Percentiles rank a stretch among this genome's conserved stretches.
Evolutionary conservation across 257 asterid genomes (phyloP).

Genomic region (Orobanche coerulescens): DNA sequence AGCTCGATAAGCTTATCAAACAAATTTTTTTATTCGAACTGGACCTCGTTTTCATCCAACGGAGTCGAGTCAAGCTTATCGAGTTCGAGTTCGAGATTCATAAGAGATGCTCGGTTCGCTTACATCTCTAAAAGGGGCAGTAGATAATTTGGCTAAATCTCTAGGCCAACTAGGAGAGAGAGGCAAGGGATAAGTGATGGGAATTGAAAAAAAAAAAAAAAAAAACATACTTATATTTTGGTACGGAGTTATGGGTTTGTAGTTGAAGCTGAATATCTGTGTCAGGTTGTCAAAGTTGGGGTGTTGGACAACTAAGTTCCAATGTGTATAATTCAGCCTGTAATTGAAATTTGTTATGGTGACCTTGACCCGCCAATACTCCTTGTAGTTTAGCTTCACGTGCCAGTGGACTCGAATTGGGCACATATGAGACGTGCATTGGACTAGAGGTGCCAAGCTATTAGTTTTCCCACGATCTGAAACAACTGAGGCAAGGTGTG

Average conservation of each 20-base stretch:
- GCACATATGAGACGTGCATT: constrained; percentile 83
- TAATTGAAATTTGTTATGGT: constrained; percentile 76
- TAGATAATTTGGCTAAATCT: too few species aligned
- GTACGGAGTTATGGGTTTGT: constrained; percentile 69
- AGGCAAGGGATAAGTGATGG: too few species aligned
- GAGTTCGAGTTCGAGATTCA: too few species aligned
- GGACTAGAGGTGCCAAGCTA: constrained; percentile 58
- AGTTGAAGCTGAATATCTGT: constrained; percentile 74
- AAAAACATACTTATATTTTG: constrained; percentile 59
- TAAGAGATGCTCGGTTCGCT: too few species aligned
- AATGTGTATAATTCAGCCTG: constrained; percentile 62
- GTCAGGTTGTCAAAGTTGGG: constrained; percentile 89
- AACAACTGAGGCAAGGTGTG: constrained; percentile 70
- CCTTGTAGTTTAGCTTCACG: constrained; percentile 74
- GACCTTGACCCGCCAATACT: constrained; percentile 81
- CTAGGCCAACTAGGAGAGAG: too few species aligned
- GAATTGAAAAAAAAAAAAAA: too few species aligned
- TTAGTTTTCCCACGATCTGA: constrained; percentile 43
- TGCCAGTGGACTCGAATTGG: constrained; percentile 92
- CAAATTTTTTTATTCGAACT: too few species aligned
- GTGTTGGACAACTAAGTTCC: constrained; percentile 88
- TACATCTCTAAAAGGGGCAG: too few species aligned
- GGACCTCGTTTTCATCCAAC: too few species aligned
- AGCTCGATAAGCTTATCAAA: too few species aligned
- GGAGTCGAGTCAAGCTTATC: too few species aligned